Conservation (phyloP, 2,329 filamentous ascomycete species). For the Ceratocystis ficicola region DNA sequence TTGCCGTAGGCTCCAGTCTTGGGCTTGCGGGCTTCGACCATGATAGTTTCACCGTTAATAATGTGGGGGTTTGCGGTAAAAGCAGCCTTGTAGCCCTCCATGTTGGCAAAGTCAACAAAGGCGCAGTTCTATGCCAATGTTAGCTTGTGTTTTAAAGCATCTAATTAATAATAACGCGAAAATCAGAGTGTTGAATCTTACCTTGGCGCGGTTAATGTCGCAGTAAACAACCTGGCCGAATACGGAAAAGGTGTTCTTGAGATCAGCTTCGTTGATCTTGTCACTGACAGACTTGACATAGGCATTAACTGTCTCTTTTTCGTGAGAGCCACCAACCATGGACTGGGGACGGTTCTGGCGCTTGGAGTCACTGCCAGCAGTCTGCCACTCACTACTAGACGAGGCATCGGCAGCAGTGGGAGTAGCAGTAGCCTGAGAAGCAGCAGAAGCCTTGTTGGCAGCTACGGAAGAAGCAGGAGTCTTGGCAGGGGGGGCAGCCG, state of each 20-base stretch:
- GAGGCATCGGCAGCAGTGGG: slow-evolving; percentile 31
- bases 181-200: slow-evolving; percentile 32
- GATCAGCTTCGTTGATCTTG: slow-evolving; percentile 62
- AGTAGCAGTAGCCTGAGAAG: slow-evolving; percentile 31
- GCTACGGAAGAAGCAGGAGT: slow-evolving; percentile 29
- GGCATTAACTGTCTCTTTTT: slow-evolving; percentile 66
- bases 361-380: slow-evolving; percentile 71
- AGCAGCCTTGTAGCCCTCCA: slow-evolving; percentile 72
- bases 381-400: slow-evolving; percentile 66
- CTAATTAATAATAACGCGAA: background rate
- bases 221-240: slow-evolving; percentile 63
- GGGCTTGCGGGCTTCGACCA: slow-evolving; percentile 78
- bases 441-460: slow-evolving; percentile 25
- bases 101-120: slow-evolving; percentile 82
- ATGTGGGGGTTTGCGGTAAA: slow-evolving; percentile 73
- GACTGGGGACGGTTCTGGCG: slow-evolving; percentile 66
- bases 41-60: slow-evolving; percentile 69
- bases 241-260: slow-evolving; percentile 57
- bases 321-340: slow-evolving; percentile 44
- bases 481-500: slow-evolving; percentile 35
- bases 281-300: slow-evolving; percentile 96
- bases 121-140: slow-evolving; percentile 64
- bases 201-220: slow-evolving; percentile 73
- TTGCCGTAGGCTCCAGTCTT: slow-evolving; percentile 60
- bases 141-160: slow-evolving; percentile 19